A percentile compares a stretch with the other conserved stretches of the same genome.
Conservation (phyloP, 2,329 filamentous ascomycete species). For the Aspergillus glaucus region DNA sequence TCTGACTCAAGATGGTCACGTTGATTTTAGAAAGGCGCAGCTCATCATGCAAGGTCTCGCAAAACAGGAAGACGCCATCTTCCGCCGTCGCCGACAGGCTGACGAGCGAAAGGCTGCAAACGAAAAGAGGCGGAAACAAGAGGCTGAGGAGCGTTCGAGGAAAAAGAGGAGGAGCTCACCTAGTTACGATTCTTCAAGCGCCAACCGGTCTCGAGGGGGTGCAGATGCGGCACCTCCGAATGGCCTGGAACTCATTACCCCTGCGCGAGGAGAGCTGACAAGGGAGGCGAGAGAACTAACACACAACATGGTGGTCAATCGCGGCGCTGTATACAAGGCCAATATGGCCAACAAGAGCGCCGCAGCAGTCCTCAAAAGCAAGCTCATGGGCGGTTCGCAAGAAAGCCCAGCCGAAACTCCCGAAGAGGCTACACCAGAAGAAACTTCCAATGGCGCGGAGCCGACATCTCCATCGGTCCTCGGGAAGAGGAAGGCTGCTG, state of each 20-base stretch:
- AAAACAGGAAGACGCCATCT: constrained; percentile 90
- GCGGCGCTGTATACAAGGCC: constrained; percentile 58
- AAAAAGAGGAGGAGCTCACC: constrained; percentile 42
- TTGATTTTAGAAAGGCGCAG: constrained; percentile 81
- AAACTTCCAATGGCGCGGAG: constrained; percentile 18
- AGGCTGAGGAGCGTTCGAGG: constrained; percentile 44
- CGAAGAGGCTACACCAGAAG: constrained; percentile 19
- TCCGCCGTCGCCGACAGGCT: constrained; percentile 75
- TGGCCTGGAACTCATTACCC: constrained; percentile 53
- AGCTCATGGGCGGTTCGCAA: constrained; percentile 52
- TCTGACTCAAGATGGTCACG: constrained; percentile 87
- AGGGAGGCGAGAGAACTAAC: constrained; percentile 60
- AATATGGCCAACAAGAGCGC: constrained; percentile 90
- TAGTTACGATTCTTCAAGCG: constrained; percentile 29
- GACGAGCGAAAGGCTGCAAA: constrained; percentile 79
- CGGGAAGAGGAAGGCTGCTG: constrained; percentile 61
- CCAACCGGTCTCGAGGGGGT: constrained; percentile 17
- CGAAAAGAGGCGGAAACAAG: constrained; percentile 69
- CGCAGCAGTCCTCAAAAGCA: constrained; percentile 77
- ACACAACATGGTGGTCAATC: constrained; percentile 82
- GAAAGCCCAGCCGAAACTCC: constrained; percentile 17
- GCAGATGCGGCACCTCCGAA: constrained; percentile 34
- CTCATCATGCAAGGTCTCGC: constrained; percentile 81
- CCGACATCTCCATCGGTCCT: constrained; percentile 28
- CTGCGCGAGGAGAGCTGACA: constrained; percentile 48